Evolutionary conservation across 805 yeast genomes (phyloP).

Genomic region (Candida ovalis): DNA sequence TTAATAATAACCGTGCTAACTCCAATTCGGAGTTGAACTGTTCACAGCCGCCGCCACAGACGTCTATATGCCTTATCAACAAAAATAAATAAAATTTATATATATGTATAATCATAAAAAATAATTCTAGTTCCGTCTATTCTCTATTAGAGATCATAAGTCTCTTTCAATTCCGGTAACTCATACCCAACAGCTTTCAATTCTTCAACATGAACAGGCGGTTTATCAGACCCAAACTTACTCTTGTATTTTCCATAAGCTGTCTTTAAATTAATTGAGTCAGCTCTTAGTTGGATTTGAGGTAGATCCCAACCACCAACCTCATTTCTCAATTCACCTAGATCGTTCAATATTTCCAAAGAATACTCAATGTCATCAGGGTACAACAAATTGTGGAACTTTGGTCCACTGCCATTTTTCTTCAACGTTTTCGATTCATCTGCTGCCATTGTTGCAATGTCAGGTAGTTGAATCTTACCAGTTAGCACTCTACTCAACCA

Average conservation of each 20-base stretch:
- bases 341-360: neutral
- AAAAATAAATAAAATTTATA: too few relatives aligned
- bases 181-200: neutral
- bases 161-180: neutral
- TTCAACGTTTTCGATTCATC: slow-evolving; percentile 38
- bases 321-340: neutral
- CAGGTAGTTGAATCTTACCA: slow-evolving; percentile 51
- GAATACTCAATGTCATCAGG: slow-evolving; percentile 58
- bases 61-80: too few relatives aligned
- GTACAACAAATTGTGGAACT: slow-evolving; percentile 47
- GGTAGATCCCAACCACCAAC: neutral
- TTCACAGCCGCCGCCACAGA: too few relatives aligned
- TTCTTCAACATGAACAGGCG: neutral
- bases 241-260: neutral
- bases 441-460: slow-evolving; percentile 39
- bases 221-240: neutral
- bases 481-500: slow-evolving; percentile 61
- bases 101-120: too few relatives aligned
- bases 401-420: slow-evolving; percentile 41
- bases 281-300: neutral
- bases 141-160: neutral
- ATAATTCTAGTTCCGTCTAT: too few relatives aligned
- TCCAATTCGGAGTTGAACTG: too few relatives aligned
- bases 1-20: too few relatives aligned
- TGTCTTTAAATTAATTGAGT: neutral